Conservation (phyloP, 805 yeast species). For the Kazachstania bromeliacearum region DNA sequence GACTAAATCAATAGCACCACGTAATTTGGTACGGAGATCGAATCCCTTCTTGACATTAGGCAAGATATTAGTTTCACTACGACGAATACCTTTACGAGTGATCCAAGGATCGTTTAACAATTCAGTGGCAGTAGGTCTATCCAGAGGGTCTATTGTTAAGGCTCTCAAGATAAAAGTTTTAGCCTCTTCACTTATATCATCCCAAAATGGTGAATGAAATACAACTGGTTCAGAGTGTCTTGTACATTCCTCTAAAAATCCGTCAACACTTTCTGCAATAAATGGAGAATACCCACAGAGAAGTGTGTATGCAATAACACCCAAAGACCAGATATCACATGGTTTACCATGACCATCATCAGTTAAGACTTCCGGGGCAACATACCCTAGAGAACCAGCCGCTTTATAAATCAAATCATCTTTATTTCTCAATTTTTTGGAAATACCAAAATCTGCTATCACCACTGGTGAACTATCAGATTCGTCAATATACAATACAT, state of each 20-base stretch:
- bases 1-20: constrained; percentile 78
- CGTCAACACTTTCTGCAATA: constrained; percentile 70
- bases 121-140: constrained; percentile 60
- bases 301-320: constrained; percentile 84
- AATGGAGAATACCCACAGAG: constrained; percentile 91
- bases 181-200: constrained; percentile 68
- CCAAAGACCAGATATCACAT: constrained; percentile 93
- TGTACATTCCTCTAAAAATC: constrained; percentile 70
- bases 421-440: constrained; percentile 55
- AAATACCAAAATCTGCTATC: constrained; percentile 93
- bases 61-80: constrained; percentile 55
- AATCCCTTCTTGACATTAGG: constrained; percentile 74
- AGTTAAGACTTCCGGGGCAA: constrained; percentile 87
- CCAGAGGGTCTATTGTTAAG: constrained; percentile 55
- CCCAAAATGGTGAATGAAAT: constrained; percentile 86
- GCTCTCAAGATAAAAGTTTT: constrained; percentile 65
- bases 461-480: constrained; percentile 65
- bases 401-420: constrained; percentile 57
- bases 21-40: constrained; percentile 74
- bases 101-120: constrained; percentile 74
- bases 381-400: constrained; percentile 93
- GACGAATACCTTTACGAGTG: constrained; percentile 34
- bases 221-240: constrained; percentile 62
- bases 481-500: constrained; percentile 56
- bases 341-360: constrained; percentile 88